These are phyloP conservation scores for Sugiyamaella chiloensis DNA, from an alignment of 805 yeast genomes.

Conservation along the genomic window DNA sequence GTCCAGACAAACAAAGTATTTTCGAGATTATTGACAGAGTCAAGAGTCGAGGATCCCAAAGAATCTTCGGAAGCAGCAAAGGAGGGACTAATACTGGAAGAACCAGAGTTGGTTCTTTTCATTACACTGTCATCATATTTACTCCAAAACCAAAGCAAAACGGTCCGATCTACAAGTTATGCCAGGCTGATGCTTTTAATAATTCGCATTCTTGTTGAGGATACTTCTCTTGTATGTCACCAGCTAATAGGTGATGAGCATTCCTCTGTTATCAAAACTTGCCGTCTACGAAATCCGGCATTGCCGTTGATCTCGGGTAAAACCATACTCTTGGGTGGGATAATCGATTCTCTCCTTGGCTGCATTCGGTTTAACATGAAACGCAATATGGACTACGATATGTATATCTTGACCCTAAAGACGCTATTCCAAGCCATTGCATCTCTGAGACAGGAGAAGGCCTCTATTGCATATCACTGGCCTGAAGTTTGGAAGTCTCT, in stretches of 20 bases:
- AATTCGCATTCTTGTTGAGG: conserved; percentile 33
- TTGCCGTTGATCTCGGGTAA: conserved; percentile 27
- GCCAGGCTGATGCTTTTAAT: conserved; percentile 32
- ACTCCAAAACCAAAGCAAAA: conserved; percentile 29
- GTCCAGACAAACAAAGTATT: conserved; percentile 36
- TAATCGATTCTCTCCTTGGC: conserved; percentile 34
- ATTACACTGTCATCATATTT: conserved; percentile 32
- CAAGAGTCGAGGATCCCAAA: conserved; percentile 17
- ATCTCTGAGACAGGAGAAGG: conserved; percentile 17
- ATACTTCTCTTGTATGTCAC: conserved; percentile 15
- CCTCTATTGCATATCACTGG: conserved; percentile 35
- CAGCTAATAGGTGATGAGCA: conserved; percentile 3
- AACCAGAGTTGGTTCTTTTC: conserved; percentile 21
- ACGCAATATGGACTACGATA: conserved; percentile 27
- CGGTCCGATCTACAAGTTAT: conserved; percentile 28
- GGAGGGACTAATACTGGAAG: background rate
- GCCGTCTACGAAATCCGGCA: conserved; percentile 26
- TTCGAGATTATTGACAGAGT: conserved; percentile 28
- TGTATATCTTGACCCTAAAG: conserved; percentile 29
- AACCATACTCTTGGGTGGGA: conserved; percentile 33
- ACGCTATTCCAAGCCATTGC: conserved; percentile 26
- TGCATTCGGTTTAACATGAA: conserved; percentile 34
- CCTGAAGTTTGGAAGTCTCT: conserved; percentile 37
- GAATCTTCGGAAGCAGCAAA: conserved; percentile 15
- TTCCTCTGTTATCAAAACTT: conserved; percentile 17